Conservation (phyloP, 2,329 filamentous ascomycete species). For the Verticillium dahliae region DNA sequence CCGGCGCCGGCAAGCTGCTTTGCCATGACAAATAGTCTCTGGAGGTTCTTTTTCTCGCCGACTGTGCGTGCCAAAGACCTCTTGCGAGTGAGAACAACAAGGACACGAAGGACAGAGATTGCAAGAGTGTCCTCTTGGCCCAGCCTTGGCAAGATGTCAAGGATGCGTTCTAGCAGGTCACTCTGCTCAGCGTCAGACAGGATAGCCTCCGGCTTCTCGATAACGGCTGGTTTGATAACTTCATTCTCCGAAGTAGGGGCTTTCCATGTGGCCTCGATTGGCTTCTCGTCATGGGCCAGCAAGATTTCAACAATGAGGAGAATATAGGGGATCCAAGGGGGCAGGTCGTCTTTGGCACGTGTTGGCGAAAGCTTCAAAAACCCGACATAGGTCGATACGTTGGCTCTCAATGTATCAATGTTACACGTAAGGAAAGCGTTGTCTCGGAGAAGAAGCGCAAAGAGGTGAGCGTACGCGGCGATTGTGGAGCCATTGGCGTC, state of each 20-base stretch:
- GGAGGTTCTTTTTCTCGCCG: conserved; percentile 82
- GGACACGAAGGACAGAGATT: conserved; percentile 71
- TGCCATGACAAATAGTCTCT: conserved; percentile 88
- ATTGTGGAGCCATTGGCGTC: conserved; percentile 61
- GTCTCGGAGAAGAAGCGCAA: conserved; percentile 83
- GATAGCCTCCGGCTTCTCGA: conserved; percentile 54
- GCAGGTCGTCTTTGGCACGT: conserved; percentile 67
- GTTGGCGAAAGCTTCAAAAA: conserved; percentile 70
- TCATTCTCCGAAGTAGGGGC: conserved; percentile 44
- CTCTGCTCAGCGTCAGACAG: conserved; percentile 58
- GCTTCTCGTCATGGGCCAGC: conserved; percentile 82
- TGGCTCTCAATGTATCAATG: conserved; percentile 67
- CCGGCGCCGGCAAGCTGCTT: conserved; percentile 81
- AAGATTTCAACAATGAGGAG: conserved; percentile 85
- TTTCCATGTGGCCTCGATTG: conserved; percentile 67
- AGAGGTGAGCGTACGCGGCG: conserved; percentile 83
- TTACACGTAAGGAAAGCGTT: conserved; percentile 73
- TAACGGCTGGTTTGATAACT: conserved; percentile 43
- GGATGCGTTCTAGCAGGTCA: conserved; percentile 67
- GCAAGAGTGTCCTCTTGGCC: conserved; percentile 83
- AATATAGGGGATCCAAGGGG: conserved; percentile 88
- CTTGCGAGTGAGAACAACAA: conserved; percentile 81
- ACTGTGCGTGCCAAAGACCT: conserved; percentile 68
- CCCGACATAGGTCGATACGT: conserved; percentile 65
- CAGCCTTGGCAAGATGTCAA: conserved; percentile 78